A percentile compares a stretch with the other conserved stretches of the same genome.
Conservation (phyloP, 495 filamentous ascomycete genomes). For the Hyaloscypha finlandica region DNA sequence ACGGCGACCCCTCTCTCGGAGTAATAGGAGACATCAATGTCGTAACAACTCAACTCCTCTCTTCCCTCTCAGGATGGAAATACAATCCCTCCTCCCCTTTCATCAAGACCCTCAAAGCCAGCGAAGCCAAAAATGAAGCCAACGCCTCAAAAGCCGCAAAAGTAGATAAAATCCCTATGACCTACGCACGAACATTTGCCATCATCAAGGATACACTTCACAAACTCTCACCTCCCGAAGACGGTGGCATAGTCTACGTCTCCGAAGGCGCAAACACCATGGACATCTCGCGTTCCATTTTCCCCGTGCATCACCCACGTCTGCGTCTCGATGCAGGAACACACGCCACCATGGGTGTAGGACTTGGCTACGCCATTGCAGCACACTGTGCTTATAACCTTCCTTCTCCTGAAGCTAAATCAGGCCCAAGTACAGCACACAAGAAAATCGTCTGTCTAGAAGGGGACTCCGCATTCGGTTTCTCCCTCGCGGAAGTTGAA, state of each 20-base stretch:
- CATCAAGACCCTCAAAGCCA: slow-evolving; percentile 34
- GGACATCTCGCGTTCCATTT: slow-evolving; percentile 65
- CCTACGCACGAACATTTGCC: slow-evolving; percentile 56
- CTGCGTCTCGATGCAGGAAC: slow-evolving; percentile 65
- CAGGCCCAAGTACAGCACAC: slow-evolving; percentile 36
- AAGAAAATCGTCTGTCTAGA: slow-evolving; percentile 66
- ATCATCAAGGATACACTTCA: slow-evolving; percentile 50
- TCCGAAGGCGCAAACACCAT: slow-evolving; percentile 71
- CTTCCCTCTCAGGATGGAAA: slow-evolving; percentile 45
- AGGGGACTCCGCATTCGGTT: slow-evolving; percentile 65
- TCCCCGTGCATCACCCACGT: slow-evolving; percentile 59
- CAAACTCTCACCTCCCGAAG: slow-evolving; percentile 39
- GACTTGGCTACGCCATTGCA: slow-evolving; percentile 64
- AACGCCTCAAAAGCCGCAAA: slow-evolving; percentile 43
- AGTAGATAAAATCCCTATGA: slow-evolving; percentile 46
- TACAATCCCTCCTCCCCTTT: slow-evolving; percentile 43
- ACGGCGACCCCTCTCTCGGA: slow-evolving; percentile 47
- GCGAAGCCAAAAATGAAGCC: slow-evolving; percentile 47
- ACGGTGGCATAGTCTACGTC: slow-evolving; percentile 59
- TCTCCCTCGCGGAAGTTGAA: slow-evolving; percentile 64
- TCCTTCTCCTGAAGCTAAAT: slow-evolving; percentile 34
- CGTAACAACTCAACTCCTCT: slow-evolving; percentile 50
- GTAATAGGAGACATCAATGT: slow-evolving; percentile 56
- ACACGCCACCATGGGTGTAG: slow-evolving; percentile 70
- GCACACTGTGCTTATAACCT: slow-evolving; percentile 62